Percentiles rank a stretch among this genome's conserved stretches.
These are phyloP conservation scores for Sclerospora graminicola DNA, from an alignment of 352 stramenopile genomes.

Conservation along the genomic window DNA sequence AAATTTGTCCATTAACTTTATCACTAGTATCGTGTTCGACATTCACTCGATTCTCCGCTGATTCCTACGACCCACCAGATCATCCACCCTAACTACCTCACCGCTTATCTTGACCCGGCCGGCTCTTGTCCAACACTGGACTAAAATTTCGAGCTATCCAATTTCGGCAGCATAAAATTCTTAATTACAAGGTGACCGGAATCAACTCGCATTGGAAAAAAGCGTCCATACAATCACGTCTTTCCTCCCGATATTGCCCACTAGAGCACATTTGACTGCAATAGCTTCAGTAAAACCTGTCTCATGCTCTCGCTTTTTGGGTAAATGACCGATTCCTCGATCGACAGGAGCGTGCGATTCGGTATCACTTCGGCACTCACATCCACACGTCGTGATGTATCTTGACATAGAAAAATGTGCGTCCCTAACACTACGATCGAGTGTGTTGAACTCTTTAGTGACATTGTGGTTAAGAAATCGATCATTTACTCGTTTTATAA, in stretches of 20 bases:
- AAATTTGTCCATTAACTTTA: too few species aligned
- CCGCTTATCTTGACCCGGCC: too few species aligned
- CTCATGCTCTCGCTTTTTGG: slow-evolving; percentile 47
- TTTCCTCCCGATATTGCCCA: slow-evolving; percentile 40
- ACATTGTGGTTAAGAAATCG: not conserved
- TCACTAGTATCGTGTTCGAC: too few species aligned
- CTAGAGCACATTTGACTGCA: slow-evolving; percentile 72
- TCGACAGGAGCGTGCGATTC: slow-evolving; percentile 49
- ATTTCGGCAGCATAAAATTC: slow-evolving; percentile 63
- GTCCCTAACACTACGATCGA: slow-evolving; percentile 1
- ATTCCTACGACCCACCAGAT: too few species aligned
- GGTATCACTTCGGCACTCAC: slow-evolving; percentile 73
- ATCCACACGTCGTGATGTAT: slow-evolving; percentile 43
- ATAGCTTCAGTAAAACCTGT: slow-evolving; percentile 45
- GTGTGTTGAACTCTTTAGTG: not conserved
- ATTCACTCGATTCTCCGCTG: too few species aligned
- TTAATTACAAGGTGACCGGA: slow-evolving; percentile 41
- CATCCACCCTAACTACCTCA: too few species aligned
- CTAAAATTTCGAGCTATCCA: slow-evolving; percentile 61
- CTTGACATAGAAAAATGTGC: not conserved
- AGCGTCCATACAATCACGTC: slow-evolving; percentile 56
- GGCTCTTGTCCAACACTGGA: too few species aligned
- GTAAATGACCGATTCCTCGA: slow-evolving; percentile 41
- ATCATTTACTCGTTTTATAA: slow-evolving; percentile 6
- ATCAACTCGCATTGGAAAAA: slow-evolving; percentile 49